Conservation (phyloP, 2,329 filamentous ascomycete species). For the Pleomassaria siparia region DNA sequence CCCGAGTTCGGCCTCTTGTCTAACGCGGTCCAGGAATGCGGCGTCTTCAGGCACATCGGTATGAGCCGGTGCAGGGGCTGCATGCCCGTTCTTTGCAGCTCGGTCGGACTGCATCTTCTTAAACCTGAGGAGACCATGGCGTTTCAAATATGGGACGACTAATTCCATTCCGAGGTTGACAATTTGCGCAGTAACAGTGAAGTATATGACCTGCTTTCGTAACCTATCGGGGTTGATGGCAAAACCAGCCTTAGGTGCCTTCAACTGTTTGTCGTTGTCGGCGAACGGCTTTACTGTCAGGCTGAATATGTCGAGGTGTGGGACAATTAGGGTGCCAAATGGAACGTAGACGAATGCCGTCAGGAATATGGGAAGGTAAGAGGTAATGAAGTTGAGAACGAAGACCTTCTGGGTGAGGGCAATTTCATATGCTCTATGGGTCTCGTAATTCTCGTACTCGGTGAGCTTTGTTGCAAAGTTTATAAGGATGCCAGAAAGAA, state of each 20-base stretch:
- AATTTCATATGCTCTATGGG: slow-evolving; percentile 77
- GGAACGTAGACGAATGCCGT: slow-evolving; percentile 92
- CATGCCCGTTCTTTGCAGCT: slow-evolving; percentile 58
- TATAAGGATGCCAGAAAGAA: slow-evolving; percentile 74
- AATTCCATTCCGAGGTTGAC: slow-evolving; percentile 85
- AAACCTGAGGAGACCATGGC: slow-evolving; percentile 74
- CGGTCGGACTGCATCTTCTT: slow-evolving; percentile 69
- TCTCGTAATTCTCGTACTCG: slow-evolving; percentile 89
- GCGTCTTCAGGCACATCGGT: slow-evolving; percentile 76
- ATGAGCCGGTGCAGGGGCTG: slow-evolving; percentile 50
- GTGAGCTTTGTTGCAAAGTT: slow-evolving; percentile 75
- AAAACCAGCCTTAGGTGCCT: slow-evolving; percentile 62
- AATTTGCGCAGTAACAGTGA: slow-evolving; percentile 90
- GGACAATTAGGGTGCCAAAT: slow-evolving; percentile 79
- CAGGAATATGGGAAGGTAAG: slow-evolving; percentile 86
- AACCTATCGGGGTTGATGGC: slow-evolving; percentile 80
- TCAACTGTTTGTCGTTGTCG: slow-evolving; percentile 71
- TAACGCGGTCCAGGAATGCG: slow-evolving; percentile 76
- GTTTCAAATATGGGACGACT: slow-evolving; percentile 81
- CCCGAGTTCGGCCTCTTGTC: slow-evolving; percentile 78
- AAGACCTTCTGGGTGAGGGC: slow-evolving; percentile 92
- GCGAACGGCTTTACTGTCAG: slow-evolving; percentile 73
- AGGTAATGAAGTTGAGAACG: slow-evolving; percentile 94
- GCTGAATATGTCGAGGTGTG: slow-evolving; percentile 81
- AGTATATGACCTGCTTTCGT: slow-evolving; percentile 91